Evolutionary conservation across 1,284 basidiomycete species (phyloP), one percentile per base, ranked within the genome.

Genomic region (Trichosporon inkin): DNA sequence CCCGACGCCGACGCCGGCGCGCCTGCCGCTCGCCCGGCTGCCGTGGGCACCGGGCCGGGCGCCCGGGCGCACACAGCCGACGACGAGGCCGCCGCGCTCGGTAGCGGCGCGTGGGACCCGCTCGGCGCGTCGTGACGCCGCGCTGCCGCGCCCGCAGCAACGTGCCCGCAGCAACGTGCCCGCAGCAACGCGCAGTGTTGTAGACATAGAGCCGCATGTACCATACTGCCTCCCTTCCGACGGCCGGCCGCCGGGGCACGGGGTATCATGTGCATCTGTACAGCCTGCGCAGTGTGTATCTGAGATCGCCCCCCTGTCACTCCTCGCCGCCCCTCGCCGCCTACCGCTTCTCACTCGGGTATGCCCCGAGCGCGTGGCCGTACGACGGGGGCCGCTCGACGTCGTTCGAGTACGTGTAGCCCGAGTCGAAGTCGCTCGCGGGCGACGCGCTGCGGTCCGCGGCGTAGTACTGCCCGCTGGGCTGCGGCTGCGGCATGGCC

Each of bases 61-160:
- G 34, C 16, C 32, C 32, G 10, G 2, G 39, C 44, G 58, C 20
- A 49, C 13, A 20, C 44, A 17, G 14, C 24, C 36, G 56, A 56
- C 39, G 34, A 57, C 11, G 69, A 68, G 32, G 68, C 71, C 3
- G 74, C 74, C 28, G 40, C 74, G 51, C 71, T 71, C 19, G 75
- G 71, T 10, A 62, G 62, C 51, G 71, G 71, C 58, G 74, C 72
- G 32, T 77, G 75, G 75, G 75, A 77, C 57, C 75, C 75, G 2
- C 63, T 77, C 5, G 75, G 75, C 5, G 75, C 71, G 17, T 62
- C 70, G 49, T 75, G 58, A 35, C 4, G 28, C 28, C 28, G 4
- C 28, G 4, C 13, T 38, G 36, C 13, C 11, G 36, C 5, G 13
- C 36, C 11, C 11, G 36, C 8, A 32, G 28, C 28, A 8, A 32